Base-by-base conservation (phyloP, 371 early-diverging fungal genomes). In the Haplosporangium sp. region DNA sequence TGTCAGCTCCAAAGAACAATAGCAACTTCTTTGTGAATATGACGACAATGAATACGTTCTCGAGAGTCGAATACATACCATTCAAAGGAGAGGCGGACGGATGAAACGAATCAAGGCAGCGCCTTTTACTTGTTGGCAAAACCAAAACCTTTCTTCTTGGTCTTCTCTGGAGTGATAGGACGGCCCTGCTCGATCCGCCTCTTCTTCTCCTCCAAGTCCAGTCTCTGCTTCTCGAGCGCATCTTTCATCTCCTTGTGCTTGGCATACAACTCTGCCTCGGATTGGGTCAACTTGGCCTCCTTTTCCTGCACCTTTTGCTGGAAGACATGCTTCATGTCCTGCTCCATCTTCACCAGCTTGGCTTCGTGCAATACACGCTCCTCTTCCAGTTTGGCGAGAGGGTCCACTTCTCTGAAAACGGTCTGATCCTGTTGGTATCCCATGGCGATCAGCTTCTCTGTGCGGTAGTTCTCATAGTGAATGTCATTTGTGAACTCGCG, bases 251-350 rank as follows among this genome's bases (percentile, higher is more conserved):
- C 97, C 79, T 94, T 92, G 86, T 98, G 98, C 65, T 96, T 94
- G 42, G 96, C 94, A 74, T 96, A 95, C 38, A 98, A 87, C 88
- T 98, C 99, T 80, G 98, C 97, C 80, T 98, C 99, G 36, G 93
- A 92, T 76, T 96, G 96, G 86, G 96, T 97, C 77, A 98, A 86
- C 86, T 98, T 98, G 59, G 92, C 86, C 81, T 98, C 98, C 88
- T 98, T 98, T 83, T 98, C 99, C 67, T 95, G 94, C 12, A 98
- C 98, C 90, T 98, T 98, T 72, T 95, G 96, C 82, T 96, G 95
- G 93, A 98, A 98, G 43, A 98, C 98, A 12, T 93, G 89, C 83
- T 94, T 93, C 98, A 98, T 98, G 82, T 98, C 98, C 53, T 93
- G 90, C 81, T 98, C 98, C 98, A 98, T 96, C 90, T 97, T 96